A percentile compares a stretch with the other conserved stretches of the same genome.
Conservation (phyloP, 306 rosid genomes). For the Fragaria iinumae region DNA sequence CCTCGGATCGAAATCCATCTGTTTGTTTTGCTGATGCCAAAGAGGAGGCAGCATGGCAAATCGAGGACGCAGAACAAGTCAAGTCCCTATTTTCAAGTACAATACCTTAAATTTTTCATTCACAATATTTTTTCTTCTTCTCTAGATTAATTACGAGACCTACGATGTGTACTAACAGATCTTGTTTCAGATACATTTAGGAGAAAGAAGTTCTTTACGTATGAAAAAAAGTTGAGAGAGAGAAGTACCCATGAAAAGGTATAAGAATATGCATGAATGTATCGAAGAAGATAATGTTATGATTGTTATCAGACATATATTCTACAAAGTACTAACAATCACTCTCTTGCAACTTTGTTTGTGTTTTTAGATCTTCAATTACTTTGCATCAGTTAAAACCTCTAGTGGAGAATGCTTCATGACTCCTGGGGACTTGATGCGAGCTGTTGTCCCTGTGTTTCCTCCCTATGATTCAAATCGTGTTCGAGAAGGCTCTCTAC, state of each 20-base stretch:
- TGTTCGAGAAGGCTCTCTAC: conserved; percentile 64
- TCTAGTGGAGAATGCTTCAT: conserved; percentile 52
- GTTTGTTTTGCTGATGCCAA: conserved; percentile 41
- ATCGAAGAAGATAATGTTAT: not conserved
- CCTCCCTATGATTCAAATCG: conserved; percentile 67
- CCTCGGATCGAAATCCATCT: conserved; percentile 24
- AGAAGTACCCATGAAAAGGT: conserved; percentile 78
- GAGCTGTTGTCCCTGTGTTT: conserved; percentile 72
- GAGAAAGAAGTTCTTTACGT: conserved; percentile 65
- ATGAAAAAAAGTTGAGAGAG: conserved; percentile 64
- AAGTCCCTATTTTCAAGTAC: conserved; percentile 58
- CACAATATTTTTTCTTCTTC: not conserved
- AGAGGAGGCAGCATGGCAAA: conserved; percentile 18
- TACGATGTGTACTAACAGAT: not conserved
- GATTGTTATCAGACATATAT: too few relatives aligned
- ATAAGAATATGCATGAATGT: not conserved
- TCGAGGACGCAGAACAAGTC: not conserved
- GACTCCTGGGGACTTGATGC: conserved; percentile 73
- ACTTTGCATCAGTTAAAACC: conserved; percentile 51
- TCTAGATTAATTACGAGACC: not conserved
- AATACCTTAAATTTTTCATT: not conserved
- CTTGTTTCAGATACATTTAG: conserved; percentile 47
- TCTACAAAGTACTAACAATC: not conserved
- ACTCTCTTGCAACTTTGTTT: not conserved
- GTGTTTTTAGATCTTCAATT: conserved; percentile 55